Evolutionary conservation across 495 filamentous ascomycete genomes (phyloP), one percentile per base, ranked within the genome.

Genomic region (Penicillium cataractarum): DNA sequence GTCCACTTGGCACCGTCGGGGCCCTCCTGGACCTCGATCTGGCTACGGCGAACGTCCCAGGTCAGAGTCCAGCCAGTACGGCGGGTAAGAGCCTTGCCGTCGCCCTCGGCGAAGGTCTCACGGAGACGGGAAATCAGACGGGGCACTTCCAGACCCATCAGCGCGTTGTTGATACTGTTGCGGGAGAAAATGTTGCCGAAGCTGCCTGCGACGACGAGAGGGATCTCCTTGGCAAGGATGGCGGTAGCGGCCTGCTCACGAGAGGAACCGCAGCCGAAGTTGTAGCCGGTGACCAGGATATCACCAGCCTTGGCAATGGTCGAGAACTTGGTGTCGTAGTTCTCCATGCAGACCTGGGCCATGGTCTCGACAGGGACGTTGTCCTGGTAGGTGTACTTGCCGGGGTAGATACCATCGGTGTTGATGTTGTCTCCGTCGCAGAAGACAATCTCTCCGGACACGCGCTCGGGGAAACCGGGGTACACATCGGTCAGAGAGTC

Each of bases 91-190:
- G 73, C 66, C 72, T 87, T 90, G 42, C 67, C 75, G 6, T 66
- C 60, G 35, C 66, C 74, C 1, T 64, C 62, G 26, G 57, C 53
- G 68, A 90, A 96, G 0, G 79, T 79, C 60, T 89, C 86, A 6
- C 93, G 80, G 10, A 97, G 78, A 22, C 91, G 78, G 62, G 84
- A 66, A 6, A 96, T 81, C 2, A 97, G 80, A 8, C 82, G 79
- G 0, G 94, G 93, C 1, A 95, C 82, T 72, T 97, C 92, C 9
- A 97, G 78, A 1, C 89, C 86, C 84, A 96, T 87, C 13, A 98
- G 78, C 0, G 90, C 93, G 62, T 97, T 98, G 75, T 97, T 97
- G 79, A 98, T 94, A 66, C 87, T 89, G 76, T 97, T 97, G 7
- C 93, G 79, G 62, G 80, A 82, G 72, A 97, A 97, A 64, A 96